Conservation (phyloP, 2,329 filamentous ascomycete species). For the Cucurbitaria berberidis region DNA sequence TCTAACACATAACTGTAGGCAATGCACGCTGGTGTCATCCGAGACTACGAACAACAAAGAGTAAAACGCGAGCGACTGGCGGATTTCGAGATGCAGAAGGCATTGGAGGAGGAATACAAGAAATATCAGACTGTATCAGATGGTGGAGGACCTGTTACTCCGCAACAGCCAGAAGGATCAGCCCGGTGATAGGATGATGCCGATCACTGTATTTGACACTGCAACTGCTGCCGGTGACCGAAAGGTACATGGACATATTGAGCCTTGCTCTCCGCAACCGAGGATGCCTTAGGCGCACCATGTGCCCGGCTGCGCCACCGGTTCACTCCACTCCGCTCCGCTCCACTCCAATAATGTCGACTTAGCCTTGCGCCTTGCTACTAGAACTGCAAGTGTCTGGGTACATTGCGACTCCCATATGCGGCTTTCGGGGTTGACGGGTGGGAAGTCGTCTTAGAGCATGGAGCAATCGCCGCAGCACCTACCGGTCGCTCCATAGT, state of each 20-base stretch:
- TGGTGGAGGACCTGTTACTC: slow-evolving; percentile 36
- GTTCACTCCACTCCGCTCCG: slow-evolving; percentile 9
- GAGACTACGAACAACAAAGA: slow-evolving; percentile 92
- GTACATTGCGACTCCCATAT: neutral
- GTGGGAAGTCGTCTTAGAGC: neutral
- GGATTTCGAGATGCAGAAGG: slow-evolving; percentile 91
- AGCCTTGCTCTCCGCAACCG: slow-evolving; percentile 1
- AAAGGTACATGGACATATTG: slow-evolving; percentile 4
- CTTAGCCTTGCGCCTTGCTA: slow-evolving; percentile 17
- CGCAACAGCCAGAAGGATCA: slow-evolving; percentile 28
- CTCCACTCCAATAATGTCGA: slow-evolving; percentile 1
- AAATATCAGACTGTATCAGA: slow-evolving; percentile 80
- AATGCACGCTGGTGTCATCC: slow-evolving; percentile 94
- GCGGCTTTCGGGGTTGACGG: neutral
- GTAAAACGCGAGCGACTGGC: slow-evolving; percentile 88
- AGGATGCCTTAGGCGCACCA: slow-evolving; percentile 11
- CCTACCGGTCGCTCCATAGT: neutral
- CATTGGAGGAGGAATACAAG: slow-evolving; percentile 86
- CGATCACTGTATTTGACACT: neutral
- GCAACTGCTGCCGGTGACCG: slow-evolving; percentile 1
- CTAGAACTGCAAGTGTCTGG: neutral
- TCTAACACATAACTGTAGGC: slow-evolving; percentile 61
- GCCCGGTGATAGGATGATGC: slow-evolving; percentile 22
- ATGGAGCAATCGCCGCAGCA: neutral
- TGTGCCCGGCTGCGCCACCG: slow-evolving; percentile 17